Evolutionary conservation across 2,329 filamentous ascomycete genomes (phyloP), one percentile per base, ranked within the genome.

Genomic region (Talaromyces albobiverticillius): DNA sequence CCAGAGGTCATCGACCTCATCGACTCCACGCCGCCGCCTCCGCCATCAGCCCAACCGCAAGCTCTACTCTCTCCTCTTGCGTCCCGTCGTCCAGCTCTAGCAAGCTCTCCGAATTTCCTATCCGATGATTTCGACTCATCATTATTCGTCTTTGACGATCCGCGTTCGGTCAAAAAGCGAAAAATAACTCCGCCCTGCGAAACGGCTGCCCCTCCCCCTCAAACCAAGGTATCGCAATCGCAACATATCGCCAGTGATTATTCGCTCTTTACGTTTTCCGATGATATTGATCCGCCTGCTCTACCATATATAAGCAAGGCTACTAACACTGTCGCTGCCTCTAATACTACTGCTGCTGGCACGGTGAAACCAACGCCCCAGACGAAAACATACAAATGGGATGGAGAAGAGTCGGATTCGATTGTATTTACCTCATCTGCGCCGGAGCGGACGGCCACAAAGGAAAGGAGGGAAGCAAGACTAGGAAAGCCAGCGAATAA

Each of bases 351-450:
- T 6, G 32, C 26, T 20, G 25, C n/a, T n/a, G 34, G 32, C 14
- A 22, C 40, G 3, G 38, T 25, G 4, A 23, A 18, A 25, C 18
- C 31, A 16, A 20, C 50, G 3, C 22, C 34, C 7, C 46, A 42
- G 22, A 52, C 16, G 23, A 58, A 46, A 51, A 59, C 56, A 7
- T 49, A 32, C 16, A 56, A 6, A 13, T 59, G 60, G 57, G 55
- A 62, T 25, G 58, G 62, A 7, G 55, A 65, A 26, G 64, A 69
- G 3, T 71, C 67, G 2, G 75, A 76, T 59, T 70, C 73, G 2
- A 75, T 77, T 56, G 61, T 69, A 3, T 74, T 74, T 51, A 75
- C 72, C 1, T 77, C 74, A 4, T 73, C 74, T 16, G 67, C 67
- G 0, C 67, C 64, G 3, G 64, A 69, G 46, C 63, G 34, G 13